Evolutionary conservation across 2,329 filamentous ascomycete genomes (phyloP).

Genomic region (Colletotrichum tofieldiae): DNA sequence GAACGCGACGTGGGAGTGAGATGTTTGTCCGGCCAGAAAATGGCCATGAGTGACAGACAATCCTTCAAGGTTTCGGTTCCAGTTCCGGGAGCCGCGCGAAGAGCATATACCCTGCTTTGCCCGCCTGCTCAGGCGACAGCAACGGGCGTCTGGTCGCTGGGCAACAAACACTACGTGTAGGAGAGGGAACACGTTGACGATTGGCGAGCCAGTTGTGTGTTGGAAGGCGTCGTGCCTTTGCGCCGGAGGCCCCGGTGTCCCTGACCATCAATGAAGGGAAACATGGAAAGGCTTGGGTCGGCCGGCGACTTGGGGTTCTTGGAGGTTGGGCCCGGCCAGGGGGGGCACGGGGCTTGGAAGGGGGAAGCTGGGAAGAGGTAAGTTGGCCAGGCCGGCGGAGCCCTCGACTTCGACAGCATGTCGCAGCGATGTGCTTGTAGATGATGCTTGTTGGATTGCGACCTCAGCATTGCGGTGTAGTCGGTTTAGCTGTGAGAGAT

Average conservation of each 20-base stretch:
- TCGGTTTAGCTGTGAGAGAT: not conserved
- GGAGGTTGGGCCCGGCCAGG: not conserved
- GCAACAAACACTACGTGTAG: conserved; percentile 12
- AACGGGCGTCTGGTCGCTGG: conserved; percentile 12
- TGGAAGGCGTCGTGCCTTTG: conserved; percentile 13
- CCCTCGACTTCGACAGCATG: conserved; percentile 5
- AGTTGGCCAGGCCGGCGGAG: not conserved
- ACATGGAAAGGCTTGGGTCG: conserved; percentile 13
- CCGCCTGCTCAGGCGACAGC: not conserved
- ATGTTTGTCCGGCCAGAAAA: not conserved
- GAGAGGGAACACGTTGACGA: conserved; percentile 4
- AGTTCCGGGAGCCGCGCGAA: conserved; percentile 16
- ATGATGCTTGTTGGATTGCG: conserved; percentile 5
- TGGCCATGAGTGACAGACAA: conserved; percentile 5
- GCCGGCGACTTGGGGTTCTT: not conserved
- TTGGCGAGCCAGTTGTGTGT: conserved; percentile 10
- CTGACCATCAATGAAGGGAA: not conserved
- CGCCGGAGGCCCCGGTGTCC: conserved; percentile 28
- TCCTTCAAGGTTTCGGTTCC: conserved; percentile 21
- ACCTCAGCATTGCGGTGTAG: not conserved
- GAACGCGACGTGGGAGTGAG: not conserved
- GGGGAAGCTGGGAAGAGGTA: not conserved
- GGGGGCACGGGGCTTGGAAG: not conserved
- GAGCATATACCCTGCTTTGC: conserved; percentile 15
- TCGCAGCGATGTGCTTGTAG: conserved; percentile 23